phyloP scores from a whole-genome alignment of 1,139 yeast genomes.

The Kodamaea suecica region DNA sequence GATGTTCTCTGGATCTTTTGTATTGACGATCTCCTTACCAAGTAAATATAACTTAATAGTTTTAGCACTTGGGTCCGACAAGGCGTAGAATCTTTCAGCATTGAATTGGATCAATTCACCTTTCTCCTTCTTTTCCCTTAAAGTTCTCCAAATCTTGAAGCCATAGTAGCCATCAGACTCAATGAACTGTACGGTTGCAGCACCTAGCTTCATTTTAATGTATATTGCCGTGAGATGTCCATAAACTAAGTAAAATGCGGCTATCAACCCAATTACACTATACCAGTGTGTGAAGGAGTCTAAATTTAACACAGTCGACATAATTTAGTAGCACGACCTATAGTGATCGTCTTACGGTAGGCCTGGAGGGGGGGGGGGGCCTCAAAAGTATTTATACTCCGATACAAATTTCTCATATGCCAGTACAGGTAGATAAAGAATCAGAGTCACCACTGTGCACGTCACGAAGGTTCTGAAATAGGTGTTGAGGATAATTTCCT shows the following conservation, averaged over 20 bases:
- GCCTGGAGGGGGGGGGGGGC: not conserved
- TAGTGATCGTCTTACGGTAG: too few relatives aligned
- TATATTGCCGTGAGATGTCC: not conserved
- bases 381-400: not conserved
- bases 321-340: too few relatives aligned
- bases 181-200: not conserved
- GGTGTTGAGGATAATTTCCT: too few relatives aligned
- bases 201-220: constrained; percentile 8
- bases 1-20: constrained; percentile 28
- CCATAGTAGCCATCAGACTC: constrained; percentile 11
- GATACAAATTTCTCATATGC: too few relatives aligned
- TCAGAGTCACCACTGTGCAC: too few relatives aligned
- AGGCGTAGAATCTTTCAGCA: constrained; percentile 3
- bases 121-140: constrained; percentile 8
- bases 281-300: not conserved
- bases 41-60: constrained; percentile 37
- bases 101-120: constrained; percentile 13
- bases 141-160: constrained; percentile 7
- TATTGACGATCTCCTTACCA: constrained; percentile 14
- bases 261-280: not conserved
- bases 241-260: constrained; percentile 5
- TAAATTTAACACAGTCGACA: not conserved
- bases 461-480: too few relatives aligned
- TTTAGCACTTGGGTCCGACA: constrained; percentile 3
- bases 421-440: too few relatives aligned